Base-by-base conservation (phyloP, 306 rosid genomes). In the Cucumis sativus region DNA sequence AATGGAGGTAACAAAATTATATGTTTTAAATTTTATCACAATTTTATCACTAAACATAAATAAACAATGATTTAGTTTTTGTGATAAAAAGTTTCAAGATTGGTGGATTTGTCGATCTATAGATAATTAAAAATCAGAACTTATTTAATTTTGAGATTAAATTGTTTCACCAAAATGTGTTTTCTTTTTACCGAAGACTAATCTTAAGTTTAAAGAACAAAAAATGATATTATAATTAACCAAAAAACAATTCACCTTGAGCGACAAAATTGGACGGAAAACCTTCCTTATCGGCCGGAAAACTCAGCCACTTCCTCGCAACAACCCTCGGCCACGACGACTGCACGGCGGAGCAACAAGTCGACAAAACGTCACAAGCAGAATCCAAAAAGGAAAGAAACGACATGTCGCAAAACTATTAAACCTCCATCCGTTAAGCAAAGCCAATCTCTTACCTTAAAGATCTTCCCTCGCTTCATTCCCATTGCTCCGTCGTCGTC, bases 221-320 rank as follows among this genome's bases (percentile, higher is more conserved):
- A 54, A 17, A 16, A 33, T 33, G 37, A 33, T 16, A 54, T 15
- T 54, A 1, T 6, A 52, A 52, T 52, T 52, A 55, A 55, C 23
- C 28, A 8, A 57, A 57, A 57, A n/a, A n/a, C 0, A 20, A 37
- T 62, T 80, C 79, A 91, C 96, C 86, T 87, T 74, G 78, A 6
- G 72, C 7, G 2, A 76, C 62, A 57, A 80, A 80, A 51, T 88
- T 92, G 63, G 92, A 84, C 57, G 75, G 72, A 74, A 87, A 90
- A 61, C 82, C 87, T 54, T 86, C 86, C 1, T 80, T 82, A 40
- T 81, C 81, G 59, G 56, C 87, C 62, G 83, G 93, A 18, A 82
- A 74, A 82, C 85, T 90, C 1, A 92, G 85, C 97, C 96, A 95
- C 80, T 92, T 90, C 73, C 81, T 88, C 79, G 78, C 84, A 3